A percentile compares a stretch with the other conserved stretches of the same genome.
These are phyloP conservation scores for Zygoascus biomembranicola DNA, from an alignment of 805 yeast genomes.

Conservation along the genomic window DNA sequence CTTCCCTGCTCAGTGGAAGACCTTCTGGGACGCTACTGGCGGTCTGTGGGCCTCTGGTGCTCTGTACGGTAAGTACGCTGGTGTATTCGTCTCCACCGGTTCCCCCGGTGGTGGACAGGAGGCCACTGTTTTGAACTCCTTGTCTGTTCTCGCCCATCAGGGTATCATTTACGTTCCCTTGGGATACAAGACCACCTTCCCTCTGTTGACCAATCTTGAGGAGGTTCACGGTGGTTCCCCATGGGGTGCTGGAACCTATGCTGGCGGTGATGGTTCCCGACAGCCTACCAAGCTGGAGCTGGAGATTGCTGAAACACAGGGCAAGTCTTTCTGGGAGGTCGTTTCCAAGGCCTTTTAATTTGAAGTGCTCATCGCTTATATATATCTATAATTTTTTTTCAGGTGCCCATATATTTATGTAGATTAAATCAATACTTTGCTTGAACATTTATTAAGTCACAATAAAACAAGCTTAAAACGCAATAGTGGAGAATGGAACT, in stretches of 20 bases:
- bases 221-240: slow-evolving; percentile 80
- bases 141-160: slow-evolving; percentile 62
- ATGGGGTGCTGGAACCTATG: slow-evolving; percentile 82
- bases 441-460: not conserved
- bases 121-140: slow-evolving; percentile 47
- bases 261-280: slow-evolving; percentile 72
- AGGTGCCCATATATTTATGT: too few species aligned
- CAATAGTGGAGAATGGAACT: not conserved
- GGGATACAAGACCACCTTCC: slow-evolving; percentile 57
- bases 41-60: slow-evolving; percentile 66
- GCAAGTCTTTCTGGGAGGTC: slow-evolving; percentile 49
- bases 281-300: slow-evolving; percentile 56
- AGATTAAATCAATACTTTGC: too few species aligned
- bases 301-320: slow-evolving; percentile 60
- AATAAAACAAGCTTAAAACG: not conserved
- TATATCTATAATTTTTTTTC: too few species aligned
- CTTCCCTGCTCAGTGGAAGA: slow-evolving; percentile 65
- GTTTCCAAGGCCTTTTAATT: slow-evolving; percentile 21
- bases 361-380: not conserved
- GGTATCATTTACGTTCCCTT: slow-evolving; percentile 73
- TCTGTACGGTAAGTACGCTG: slow-evolving; percentile 67
- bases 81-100: slow-evolving; percentile 64
- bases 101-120: slow-evolving; percentile 78
- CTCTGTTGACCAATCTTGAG: slow-evolving; percentile 45
- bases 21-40: slow-evolving; percentile 75